Evolutionary conservation across 2,329 filamentous ascomycete species (phyloP).

Genomic region (Trichoderma sp.): DNA sequence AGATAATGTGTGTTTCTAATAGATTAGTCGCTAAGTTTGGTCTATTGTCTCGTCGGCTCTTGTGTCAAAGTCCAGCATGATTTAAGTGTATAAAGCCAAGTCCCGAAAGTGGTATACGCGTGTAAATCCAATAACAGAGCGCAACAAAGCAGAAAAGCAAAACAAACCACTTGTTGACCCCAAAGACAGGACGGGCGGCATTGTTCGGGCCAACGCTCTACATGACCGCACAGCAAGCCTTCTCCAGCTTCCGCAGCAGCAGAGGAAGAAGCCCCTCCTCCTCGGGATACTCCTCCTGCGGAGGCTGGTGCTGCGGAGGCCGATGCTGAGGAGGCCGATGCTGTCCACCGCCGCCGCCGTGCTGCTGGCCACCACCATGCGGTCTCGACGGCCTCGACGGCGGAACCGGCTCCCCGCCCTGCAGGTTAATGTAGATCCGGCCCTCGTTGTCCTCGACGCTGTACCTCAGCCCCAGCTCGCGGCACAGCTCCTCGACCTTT

Average conservation of each 20-base stretch:
- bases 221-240: slow-evolving; percentile 76
- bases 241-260: slow-evolving; percentile 66
- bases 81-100: not conserved
- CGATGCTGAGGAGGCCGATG: slow-evolving; percentile 40
- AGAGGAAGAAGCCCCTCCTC: slow-evolving; percentile 62
- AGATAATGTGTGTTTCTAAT: slow-evolving; percentile 1
- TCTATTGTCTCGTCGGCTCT: not conserved
- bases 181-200: not conserved
- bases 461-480: slow-evolving; percentile 79
- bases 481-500: slow-evolving; percentile 85
- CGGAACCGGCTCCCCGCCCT: slow-evolving; percentile 65
- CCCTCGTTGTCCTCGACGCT: slow-evolving; percentile 87
- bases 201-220: slow-evolving; percentile 47
- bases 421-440: slow-evolving; percentile 83
- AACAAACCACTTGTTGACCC: not conserved
- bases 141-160: not conserved
- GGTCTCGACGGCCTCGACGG: slow-evolving; percentile 43
- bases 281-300: slow-evolving; percentile 50
- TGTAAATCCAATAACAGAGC: not conserved
- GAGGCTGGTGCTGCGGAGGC: not conserved
- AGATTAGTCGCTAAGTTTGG: not conserved
- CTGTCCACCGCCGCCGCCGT: slow-evolving; percentile 27
- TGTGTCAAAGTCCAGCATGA: slow-evolving; percentile 1
- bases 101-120: slow-evolving; percentile 16
- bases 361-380: slow-evolving; percentile 38